phyloP scores from a whole-genome alignment of 257 asterid genomes.

The Knoxia roxburghii region DNA sequence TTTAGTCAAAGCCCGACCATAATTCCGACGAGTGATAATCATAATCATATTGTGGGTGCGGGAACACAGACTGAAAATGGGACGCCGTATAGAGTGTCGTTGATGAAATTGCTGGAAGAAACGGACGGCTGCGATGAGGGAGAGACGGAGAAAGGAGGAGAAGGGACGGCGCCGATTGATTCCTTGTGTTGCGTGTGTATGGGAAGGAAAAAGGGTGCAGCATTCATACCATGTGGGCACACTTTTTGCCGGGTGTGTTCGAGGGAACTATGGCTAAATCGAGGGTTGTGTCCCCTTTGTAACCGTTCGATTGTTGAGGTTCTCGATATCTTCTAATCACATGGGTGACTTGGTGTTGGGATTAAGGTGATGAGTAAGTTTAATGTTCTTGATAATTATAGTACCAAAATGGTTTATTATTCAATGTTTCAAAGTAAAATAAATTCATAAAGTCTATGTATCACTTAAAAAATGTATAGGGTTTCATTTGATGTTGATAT shows the following conservation, averaged over 20 bases:
- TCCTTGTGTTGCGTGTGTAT: slow-evolving; percentile 89
- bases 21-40: slow-evolving; percentile 6
- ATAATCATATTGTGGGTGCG: background rate
- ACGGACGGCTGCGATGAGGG: slow-evolving; percentile 52
- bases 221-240: slow-evolving; percentile 97
- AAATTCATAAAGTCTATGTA: no score
- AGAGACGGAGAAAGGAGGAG: slow-evolving; percentile 17
- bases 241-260: slow-evolving; percentile 90
- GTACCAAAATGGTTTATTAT: no score
- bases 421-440: no score
- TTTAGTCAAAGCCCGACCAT: slow-evolving; percentile 21
- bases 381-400: no score
- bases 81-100: slow-evolving; percentile 60
- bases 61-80: slow-evolving; percentile 12
- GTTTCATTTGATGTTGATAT: no score
- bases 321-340: slow-evolving; percentile 63
- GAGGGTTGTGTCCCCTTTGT: slow-evolving; percentile 95
- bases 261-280: slow-evolving; percentile 80
- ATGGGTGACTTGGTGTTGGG: slow-evolving; percentile 10
- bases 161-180: slow-evolving; percentile 33
- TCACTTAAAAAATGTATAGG: no score
- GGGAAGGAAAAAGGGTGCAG: slow-evolving; percentile 86
- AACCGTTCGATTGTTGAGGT: slow-evolving; percentile 64
- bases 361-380: no score
- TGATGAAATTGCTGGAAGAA: slow-evolving; percentile 80